phyloP scores from a whole-genome alignment of 1,284 basidiomycete genomes.

The Coriolopsis trogii region DNA sequence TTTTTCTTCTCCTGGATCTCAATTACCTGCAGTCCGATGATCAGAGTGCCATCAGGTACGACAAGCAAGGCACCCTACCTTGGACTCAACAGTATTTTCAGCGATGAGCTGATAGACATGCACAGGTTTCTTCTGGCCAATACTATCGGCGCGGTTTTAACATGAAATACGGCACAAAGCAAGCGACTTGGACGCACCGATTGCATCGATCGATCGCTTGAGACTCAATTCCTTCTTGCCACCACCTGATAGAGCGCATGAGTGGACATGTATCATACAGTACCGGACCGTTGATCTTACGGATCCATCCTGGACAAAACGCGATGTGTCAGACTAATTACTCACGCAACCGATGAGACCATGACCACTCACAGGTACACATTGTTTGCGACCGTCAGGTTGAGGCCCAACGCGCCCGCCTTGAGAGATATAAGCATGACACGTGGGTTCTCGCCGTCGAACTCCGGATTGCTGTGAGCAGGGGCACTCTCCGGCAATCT shows the following conservation, averaged over 20 bases:
- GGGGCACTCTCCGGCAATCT: not conserved
- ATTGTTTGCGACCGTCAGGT: conserved; percentile 89
- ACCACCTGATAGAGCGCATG: conserved; percentile 9
- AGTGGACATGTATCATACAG: not conserved
- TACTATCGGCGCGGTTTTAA: conserved; percentile 42
- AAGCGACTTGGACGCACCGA: conserved; percentile 39
- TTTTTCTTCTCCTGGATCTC: conserved; percentile 87
- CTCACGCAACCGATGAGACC: too few relatives aligned
- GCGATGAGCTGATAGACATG: conserved; percentile 89
- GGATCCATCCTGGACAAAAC: conserved; percentile 73
- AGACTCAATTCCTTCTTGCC: conserved; percentile 82
- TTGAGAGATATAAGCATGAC: conserved; percentile 91
- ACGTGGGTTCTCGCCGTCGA: conserved; percentile 54
- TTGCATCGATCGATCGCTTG: conserved; percentile 88
- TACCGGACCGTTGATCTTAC: conserved; percentile 52
- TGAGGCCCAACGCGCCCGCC: conserved; percentile 81
- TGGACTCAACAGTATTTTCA: conserved; percentile 85
- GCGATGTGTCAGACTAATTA: not conserved
- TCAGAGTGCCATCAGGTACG: not conserved
- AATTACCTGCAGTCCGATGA: conserved; percentile 50
- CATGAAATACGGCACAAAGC: too few relatives aligned
- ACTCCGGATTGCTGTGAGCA: conserved; percentile 3
- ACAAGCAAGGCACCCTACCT: conserved; percentile 43
- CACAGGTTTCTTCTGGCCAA: conserved; percentile 81
- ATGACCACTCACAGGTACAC: conserved; percentile 73